Evolutionary conservation across 2,329 filamentous ascomycete genomes (phyloP).

Genomic region (Anthostomella pinea): DNA sequence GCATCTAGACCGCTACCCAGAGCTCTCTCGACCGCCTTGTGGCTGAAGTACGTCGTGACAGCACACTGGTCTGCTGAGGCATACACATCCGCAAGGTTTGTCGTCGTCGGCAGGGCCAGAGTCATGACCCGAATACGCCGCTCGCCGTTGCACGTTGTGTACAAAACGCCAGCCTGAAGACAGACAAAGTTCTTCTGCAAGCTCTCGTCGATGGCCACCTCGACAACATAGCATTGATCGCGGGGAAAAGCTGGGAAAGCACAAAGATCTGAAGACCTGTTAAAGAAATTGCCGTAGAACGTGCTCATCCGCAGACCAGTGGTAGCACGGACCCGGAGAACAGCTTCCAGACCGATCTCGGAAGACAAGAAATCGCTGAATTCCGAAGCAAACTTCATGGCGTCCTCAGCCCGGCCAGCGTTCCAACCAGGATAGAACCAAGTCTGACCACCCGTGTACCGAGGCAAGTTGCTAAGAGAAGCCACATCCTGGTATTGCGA

Average conservation of each 20-base stretch:
- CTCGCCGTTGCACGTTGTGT: conserved; percentile 97
- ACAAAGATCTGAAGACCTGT: conserved; percentile 93
- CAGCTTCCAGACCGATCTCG: conserved; percentile 93
- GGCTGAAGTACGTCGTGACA: conserved; percentile 89
- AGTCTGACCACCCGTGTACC: conserved; percentile 95
- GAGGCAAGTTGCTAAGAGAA: conserved; percentile 88
- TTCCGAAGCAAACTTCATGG: conserved; percentile 95
- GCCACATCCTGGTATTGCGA: conserved; percentile 97
- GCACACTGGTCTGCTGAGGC: conserved; percentile 93
- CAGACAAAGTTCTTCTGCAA: conserved; percentile 89
- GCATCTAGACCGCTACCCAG: conserved; percentile 84
- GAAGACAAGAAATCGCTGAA: conserved; percentile 96
- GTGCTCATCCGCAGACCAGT: conserved; percentile 95
- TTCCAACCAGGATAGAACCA: conserved; percentile 99
- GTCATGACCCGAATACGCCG: conserved; percentile 93
- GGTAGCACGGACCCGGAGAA: conserved; percentile 90
- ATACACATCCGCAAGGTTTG: conserved; percentile 85
- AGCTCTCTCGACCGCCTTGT: conserved; percentile 93
- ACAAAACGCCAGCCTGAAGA: conserved; percentile 89
- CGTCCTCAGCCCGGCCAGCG: conserved; percentile 87
- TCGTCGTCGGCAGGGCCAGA: conserved; percentile 86
- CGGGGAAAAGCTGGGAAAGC: conserved; percentile 97
- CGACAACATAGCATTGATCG: conserved; percentile 95
- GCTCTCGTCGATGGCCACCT: conserved; percentile 96
- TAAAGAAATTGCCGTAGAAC: conserved; percentile 99